Evolutionary conservation across 192 early-diverging fungal genomes (phyloP), one percentile per base, ranked within the genome.

Genomic region (Linnemannia exigua): DNA sequence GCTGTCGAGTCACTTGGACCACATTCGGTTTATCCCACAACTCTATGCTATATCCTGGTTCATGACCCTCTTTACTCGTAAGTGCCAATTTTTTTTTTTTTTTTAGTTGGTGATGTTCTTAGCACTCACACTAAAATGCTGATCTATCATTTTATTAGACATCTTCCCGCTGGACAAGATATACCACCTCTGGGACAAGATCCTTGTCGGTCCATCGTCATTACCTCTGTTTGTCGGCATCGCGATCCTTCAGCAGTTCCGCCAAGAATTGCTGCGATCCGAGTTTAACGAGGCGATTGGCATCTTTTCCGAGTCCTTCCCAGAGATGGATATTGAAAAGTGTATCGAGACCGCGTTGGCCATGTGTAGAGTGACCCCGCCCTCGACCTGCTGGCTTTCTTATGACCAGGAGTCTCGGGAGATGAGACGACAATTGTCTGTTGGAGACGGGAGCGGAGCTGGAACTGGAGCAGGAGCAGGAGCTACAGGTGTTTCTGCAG

Each of bases 31-130:
- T 71, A 81, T 89, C 9, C 94, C 95, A 16, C 92, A 96, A 37
- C 85, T 96, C 31, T 96, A 94, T 81, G 95, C 95, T 8, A 94
- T 96, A 44, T 92, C 94, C 38, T 96, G 95, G 95, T 94, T 96
- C 76, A 89, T 96, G 88, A 96, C 95, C 1, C 74, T 96, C 35
- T 96, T 95, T 82, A 94, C 95, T 12, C 95, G 94, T 94, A 91
- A 93, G 89, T 86, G 51, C 75, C 22, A 50, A 6, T 31, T 14
- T 22, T 16, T 71, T 66, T 1, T 5, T 76, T 1, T 11, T 41
- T 54, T n/a, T n/a, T n/a, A n/a, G n/a, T n/a, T n/a, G n/a, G n/a
- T n/a, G n/a, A n/a, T n/a, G n/a, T n/a, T n/a, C n/a, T n/a, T n/a
- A n/a, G n/a, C n/a, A n/a, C n/a, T n/a, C n/a, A n/a, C 44, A 46